Conservation (phyloP, 2,329 filamentous ascomycete species). For the Phialocephala subalpina region DNA sequence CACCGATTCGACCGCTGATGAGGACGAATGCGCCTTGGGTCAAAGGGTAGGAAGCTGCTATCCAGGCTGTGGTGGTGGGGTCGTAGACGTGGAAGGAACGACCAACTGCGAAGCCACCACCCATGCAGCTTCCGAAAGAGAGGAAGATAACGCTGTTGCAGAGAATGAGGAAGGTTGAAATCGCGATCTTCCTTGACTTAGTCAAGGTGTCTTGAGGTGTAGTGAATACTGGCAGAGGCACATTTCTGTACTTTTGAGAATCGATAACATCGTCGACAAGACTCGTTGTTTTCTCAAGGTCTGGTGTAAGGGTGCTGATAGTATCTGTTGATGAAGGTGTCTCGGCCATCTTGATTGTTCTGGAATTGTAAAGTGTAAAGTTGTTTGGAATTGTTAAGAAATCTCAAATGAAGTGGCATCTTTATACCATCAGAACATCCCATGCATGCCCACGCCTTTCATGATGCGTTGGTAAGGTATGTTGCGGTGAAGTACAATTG, state of each 20-base stretch:
- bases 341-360: neutral
- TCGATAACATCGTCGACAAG: neutral
- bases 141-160: conserved; percentile 13
- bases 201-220: neutral
- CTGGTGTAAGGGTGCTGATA: neutral
- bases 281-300: neutral
- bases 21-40: conserved; percentile 29
- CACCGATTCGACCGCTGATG: conserved; percentile 57
- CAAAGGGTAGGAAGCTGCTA: conserved; percentile 13
- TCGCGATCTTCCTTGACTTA: neutral
- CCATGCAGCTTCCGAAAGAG: conserved; percentile 15
- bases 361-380: neutral
- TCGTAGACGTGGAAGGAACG: conserved; percentile 8
- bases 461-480: neutral
- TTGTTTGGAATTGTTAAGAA: neutral
- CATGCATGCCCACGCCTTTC: neutral
- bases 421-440: neutral
- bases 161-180: conserved; percentile 9
- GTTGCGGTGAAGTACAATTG: neutral
- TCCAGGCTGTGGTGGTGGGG: conserved; percentile 12
- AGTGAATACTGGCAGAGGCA: neutral
- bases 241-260: neutral
- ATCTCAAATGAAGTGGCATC: neutral
- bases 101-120: conserved; percentile 13
- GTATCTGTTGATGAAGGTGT: neutral